Evolutionary conservation across 2,329 filamentous ascomycete genomes (phyloP).

Genomic region (Lojkania enalia): DNA sequence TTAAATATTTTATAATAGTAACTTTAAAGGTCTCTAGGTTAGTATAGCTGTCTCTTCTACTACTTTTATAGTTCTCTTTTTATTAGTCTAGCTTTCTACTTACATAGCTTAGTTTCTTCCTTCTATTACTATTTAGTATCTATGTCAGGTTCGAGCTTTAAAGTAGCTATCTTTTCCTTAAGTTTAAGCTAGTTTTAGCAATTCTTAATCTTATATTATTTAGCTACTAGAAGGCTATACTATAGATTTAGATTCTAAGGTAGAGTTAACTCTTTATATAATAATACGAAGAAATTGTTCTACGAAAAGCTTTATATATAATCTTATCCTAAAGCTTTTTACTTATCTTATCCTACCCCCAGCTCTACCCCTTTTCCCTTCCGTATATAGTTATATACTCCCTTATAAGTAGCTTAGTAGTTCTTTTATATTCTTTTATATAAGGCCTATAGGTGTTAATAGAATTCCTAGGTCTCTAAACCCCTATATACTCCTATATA

Average conservation of each 20-base stretch:
- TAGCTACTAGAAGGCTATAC: constrained; percentile 13
- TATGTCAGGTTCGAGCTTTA: constrained; percentile 4
- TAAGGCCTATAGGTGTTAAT: too few species aligned
- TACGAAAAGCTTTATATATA: too few species aligned
- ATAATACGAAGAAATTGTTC: too few species aligned
- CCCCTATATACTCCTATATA: too few species aligned
- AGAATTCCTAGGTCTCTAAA: too few species aligned
- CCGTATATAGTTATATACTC: too few species aligned
- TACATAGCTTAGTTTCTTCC: constrained; percentile 8
- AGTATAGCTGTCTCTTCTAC: constrained; percentile 16
- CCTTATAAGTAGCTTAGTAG: too few species aligned
- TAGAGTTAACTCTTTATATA: constrained; percentile 13
- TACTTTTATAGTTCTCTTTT: constrained; percentile 14
- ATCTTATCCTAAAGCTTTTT: too few species aligned
- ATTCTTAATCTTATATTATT: constrained; percentile 16
- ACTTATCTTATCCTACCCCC: too few species aligned
- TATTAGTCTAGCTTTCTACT: constrained; percentile 12
- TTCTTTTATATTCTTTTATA: too few species aligned
- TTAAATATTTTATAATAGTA: constrained; percentile 16
- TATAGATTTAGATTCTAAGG: constrained; percentile 15
- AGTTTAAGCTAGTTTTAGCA: constrained; percentile 15
- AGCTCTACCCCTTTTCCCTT: too few species aligned
- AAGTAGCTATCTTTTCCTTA: constrained; percentile 9
- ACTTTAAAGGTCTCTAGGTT: constrained; percentile 10
- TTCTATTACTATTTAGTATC: constrained; percentile 4